phyloP scores from a whole-genome alignment of 345 rosid genomes.

The Hypericum androsaemum region DNA sequence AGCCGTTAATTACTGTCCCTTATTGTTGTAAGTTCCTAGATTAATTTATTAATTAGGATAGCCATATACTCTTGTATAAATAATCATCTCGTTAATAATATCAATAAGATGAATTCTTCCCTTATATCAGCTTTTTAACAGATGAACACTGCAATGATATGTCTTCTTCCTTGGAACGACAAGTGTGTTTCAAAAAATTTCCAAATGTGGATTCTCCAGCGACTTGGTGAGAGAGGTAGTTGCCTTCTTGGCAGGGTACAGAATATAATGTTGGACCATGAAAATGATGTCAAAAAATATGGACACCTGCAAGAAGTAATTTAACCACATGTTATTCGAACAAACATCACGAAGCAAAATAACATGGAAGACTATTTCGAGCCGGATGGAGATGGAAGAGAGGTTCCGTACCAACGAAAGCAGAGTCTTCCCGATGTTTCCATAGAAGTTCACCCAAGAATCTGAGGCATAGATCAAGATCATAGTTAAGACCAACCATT shows the following conservation, averaged over 20 bases:
- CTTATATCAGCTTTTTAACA: too few relatives aligned
- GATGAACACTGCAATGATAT: too few relatives aligned
- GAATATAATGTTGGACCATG: slow-evolving; percentile 76
- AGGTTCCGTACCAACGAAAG: slow-evolving; percentile 55
- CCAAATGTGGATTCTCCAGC: slow-evolving; percentile 21
- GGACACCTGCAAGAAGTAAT: slow-evolving; percentile 44
- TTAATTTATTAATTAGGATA: too few relatives aligned
- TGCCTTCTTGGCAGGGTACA: slow-evolving; percentile 48
- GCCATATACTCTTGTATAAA: too few relatives aligned
- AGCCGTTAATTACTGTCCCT: too few relatives aligned
- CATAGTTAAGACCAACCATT: background rate
- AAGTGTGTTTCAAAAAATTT: slow-evolving; percentile 22
- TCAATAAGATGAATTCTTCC: too few relatives aligned
- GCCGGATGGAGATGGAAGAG: background rate
- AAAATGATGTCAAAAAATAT: slow-evolving; percentile 69
- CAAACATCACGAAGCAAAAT: too few relatives aligned
- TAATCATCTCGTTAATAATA: too few relatives aligned
- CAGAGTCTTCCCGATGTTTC: slow-evolving; percentile 83
- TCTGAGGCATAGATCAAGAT: slow-evolving; percentile 28
- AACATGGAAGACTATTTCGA: too few relatives aligned
- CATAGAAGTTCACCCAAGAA: slow-evolving; percentile 96
- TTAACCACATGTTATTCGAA: background rate
- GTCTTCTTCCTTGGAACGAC: too few relatives aligned
- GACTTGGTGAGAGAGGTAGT: slow-evolving; percentile 27
- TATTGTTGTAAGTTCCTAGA: too few relatives aligned